Percentiles rank a stretch among this genome's conserved stretches.
These are phyloP conservation scores for Collybia sordida DNA, from an alignment of 768 basidiomycete genomes.

Conservation along the genomic window DNA sequence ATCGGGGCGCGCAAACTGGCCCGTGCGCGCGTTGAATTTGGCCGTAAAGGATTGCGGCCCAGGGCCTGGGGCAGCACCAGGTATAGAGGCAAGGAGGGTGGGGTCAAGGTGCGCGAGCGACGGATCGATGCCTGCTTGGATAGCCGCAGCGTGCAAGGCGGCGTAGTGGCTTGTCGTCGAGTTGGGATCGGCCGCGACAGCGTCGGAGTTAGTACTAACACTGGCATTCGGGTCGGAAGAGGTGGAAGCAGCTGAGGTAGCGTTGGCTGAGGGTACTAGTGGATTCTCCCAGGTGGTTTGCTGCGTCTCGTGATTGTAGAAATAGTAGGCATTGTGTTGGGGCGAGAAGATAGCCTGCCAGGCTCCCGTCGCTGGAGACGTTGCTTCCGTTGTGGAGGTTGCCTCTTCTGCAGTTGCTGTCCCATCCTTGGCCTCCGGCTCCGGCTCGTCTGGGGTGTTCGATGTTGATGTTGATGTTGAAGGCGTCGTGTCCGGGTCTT, in stretches of 20 bases:
- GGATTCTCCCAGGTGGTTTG: conserved; percentile 89
- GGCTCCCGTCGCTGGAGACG: conserved; percentile 20
- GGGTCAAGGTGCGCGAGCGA: conserved; percentile 81
- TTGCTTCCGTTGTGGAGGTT: neutral
- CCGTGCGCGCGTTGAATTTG: conserved; percentile 81
- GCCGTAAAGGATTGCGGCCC: conserved; percentile 55
- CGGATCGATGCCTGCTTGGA: conserved; percentile 82
- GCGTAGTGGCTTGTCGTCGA: conserved; percentile 35
- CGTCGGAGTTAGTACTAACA: conserved; percentile 18
- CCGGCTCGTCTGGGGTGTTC: no score
- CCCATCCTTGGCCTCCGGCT: no score
- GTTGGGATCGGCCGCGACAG: conserved; percentile 15
- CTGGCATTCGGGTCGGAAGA: conserved; percentile 19
- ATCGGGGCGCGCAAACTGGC: conserved; percentile 65
- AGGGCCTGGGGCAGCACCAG: conserved; percentile 23
- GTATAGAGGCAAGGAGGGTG: conserved; percentile 44
- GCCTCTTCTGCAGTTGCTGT: no score
- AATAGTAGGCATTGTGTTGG: conserved; percentile 81
- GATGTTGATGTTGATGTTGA: no score
- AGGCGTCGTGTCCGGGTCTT: no score
- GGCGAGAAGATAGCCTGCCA: conserved; percentile 88
- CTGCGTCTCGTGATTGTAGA: conserved; percentile 71
- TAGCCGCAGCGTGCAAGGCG: conserved; percentile 67
- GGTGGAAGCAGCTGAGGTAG: conserved; percentile 23
- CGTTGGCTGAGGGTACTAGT: conserved; percentile 38